These are phyloP conservation scores for Schoenoplectus triqueter DNA, from an alignment of 202 grass and related monocot genomes.

Conservation along the genomic window DNA sequence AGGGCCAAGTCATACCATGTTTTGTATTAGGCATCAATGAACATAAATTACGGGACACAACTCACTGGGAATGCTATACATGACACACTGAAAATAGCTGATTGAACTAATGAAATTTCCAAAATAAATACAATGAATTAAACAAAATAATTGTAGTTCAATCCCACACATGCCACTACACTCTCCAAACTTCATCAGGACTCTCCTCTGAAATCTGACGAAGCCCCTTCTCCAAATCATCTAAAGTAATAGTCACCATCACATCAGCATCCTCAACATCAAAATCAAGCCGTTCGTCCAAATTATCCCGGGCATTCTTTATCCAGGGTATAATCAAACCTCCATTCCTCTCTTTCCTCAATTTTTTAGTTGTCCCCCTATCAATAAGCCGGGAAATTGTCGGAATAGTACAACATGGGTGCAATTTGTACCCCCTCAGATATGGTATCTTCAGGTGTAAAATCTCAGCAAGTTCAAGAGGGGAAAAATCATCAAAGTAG, in stretches of 20 bases:
- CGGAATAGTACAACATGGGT: conserved; percentile 62
- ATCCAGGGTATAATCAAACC: conserved; percentile 83
- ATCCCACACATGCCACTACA: background rate
- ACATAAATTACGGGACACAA: background rate
- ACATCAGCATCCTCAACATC: conserved; percentile 54
- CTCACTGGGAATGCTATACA: background rate
- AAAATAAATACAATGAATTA: conserved; percentile 10
- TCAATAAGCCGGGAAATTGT: conserved; percentile 58
- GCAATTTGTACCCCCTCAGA: conserved; percentile 83
- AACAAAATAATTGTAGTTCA: background rate
- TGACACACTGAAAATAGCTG: background rate
- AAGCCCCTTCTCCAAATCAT: conserved; percentile 82
- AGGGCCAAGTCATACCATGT: background rate
- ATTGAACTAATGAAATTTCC: conserved; percentile 7
- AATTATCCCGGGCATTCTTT: conserved; percentile 75
- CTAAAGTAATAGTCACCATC: conserved; percentile 71
- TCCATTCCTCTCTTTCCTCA: conserved; percentile 78
- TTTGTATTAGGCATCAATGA: background rate
- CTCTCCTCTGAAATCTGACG: conserved; percentile 58
- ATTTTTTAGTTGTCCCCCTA: conserved; percentile 60
- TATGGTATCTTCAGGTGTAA: conserved; percentile 74
- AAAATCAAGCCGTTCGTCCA: conserved; percentile 85
- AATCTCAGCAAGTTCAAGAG: conserved; percentile 81
- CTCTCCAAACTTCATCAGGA: conserved; percentile 26
- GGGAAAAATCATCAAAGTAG: conserved; percentile 76